Percentiles rank a stretch among this genome's conserved stretches.
phyloP scores from a whole-genome alignment of 495 filamentous ascomycete genomes.

The Usnea hakonensis region DNA sequence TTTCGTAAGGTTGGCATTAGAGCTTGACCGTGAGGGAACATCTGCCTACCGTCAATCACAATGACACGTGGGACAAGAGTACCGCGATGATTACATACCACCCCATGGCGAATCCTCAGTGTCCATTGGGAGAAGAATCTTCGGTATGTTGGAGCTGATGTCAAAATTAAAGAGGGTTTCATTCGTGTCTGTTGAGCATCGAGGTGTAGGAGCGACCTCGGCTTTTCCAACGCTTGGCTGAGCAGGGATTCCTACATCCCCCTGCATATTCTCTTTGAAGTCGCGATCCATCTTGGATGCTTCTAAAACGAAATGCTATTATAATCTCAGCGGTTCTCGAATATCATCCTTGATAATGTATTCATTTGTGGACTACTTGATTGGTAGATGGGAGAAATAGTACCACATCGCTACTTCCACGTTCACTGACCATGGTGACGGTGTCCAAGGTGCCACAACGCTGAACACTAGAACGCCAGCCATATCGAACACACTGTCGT shows the following conservation, averaged over 20 bases:
- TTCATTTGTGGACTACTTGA: neutral
- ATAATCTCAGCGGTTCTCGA: neutral
- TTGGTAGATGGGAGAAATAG: neutral
- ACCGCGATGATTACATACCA: constrained; percentile 41
- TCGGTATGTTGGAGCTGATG: constrained; percentile 19
- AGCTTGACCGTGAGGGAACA: constrained; percentile 48
- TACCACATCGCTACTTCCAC: constrained; percentile 3
- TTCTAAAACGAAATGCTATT: neutral
- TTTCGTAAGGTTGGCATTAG: constrained; percentile 27
- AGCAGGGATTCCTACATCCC: neutral
- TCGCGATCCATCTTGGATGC: neutral
- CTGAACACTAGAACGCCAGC: neutral
- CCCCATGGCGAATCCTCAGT: constrained; percentile 64
- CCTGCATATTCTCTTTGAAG: constrained; percentile 3
- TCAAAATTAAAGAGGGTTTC: constrained; percentile 18
- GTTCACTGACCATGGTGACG: neutral
- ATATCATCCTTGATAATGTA: neutral
- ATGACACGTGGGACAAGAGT: constrained; percentile 4
- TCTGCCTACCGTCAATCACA: constrained; percentile 36
- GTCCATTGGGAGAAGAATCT: constrained; percentile 35
- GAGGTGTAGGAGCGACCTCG: neutral
- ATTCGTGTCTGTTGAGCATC: constrained; percentile 11
- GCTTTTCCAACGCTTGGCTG: constrained; percentile 8
- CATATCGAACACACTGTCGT: neutral
- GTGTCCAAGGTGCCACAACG: neutral